A percentile compares a stretch with the other conserved stretches of the same genome.
phyloP scores from a whole-genome alignment of 495 filamentous ascomycete species.

The Schizothecium vesticola region DNA sequence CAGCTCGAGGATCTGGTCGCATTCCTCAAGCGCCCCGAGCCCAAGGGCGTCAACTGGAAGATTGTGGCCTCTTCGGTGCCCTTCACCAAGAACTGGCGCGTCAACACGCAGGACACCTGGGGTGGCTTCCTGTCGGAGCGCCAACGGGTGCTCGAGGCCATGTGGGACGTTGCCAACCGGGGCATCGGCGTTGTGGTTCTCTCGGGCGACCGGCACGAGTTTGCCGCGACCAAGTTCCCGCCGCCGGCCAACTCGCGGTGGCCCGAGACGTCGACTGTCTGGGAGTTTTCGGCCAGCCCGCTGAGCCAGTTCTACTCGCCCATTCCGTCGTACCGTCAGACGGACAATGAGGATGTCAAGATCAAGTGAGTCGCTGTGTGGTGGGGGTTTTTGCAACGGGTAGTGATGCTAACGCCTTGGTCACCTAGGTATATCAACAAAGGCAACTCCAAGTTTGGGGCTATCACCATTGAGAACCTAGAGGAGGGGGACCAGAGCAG shows the following conservation, averaged over 20 bases:
- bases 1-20: slow-evolving; percentile 75
- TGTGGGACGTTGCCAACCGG: slow-evolving; percentile 75
- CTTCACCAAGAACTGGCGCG: slow-evolving; percentile 94
- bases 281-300: slow-evolving; percentile 86
- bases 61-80: slow-evolving; percentile 81
- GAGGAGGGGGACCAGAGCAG: slow-evolving; percentile 55
- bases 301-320: slow-evolving; percentile 91
- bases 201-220: slow-evolving; percentile 90
- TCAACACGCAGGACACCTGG: slow-evolving; percentile 85
- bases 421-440: slow-evolving; percentile 65
- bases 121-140: slow-evolving; percentile 81
- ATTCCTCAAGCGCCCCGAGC: slow-evolving; percentile 65
- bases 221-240: slow-evolving; percentile 84
- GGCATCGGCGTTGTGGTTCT: slow-evolving; percentile 77
- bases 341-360: slow-evolving; percentile 68
- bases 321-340: slow-evolving; percentile 72
- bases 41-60: slow-evolving; percentile 83
- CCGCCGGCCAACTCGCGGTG: slow-evolving; percentile 55
- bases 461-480: slow-evolving; percentile 70
- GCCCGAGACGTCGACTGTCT: slow-evolving; percentile 56
- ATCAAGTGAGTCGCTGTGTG: slow-evolving; percentile 56
- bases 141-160: slow-evolving; percentile 71
- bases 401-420: neutral
- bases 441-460: slow-evolving; percentile 88
- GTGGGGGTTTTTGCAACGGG: neutral